Percentiles rank a stretch among this genome's conserved stretches.
phyloP scores from a whole-genome alignment of 164 flowering plant species.

The Magnolia changhungtana region DNA sequence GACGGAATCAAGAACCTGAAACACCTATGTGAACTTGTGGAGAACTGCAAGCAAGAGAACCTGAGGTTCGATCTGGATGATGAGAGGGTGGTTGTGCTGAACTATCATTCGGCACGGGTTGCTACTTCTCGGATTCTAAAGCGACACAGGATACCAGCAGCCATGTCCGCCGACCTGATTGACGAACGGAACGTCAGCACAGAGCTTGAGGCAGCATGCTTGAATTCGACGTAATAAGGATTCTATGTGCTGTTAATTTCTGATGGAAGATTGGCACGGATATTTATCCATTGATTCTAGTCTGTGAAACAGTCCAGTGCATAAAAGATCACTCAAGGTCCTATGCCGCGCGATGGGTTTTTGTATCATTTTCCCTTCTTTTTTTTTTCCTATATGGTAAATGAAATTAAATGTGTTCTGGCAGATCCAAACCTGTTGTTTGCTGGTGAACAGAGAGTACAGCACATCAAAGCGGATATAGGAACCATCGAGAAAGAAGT shows the following conservation, averaged over 20 bases:
- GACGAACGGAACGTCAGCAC: constrained; percentile 20
- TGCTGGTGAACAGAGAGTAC: too few species aligned
- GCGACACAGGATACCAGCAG: constrained; percentile 85
- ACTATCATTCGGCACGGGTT: constrained; percentile 52
- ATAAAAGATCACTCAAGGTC: background rate
- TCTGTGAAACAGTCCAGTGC: background rate
- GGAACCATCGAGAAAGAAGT: too few species aligned
- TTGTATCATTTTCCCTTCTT: background rate
- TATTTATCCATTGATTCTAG: background rate
- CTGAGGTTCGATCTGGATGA: constrained; percentile 90
- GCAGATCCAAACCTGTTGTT: too few species aligned
- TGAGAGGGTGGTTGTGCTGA: constrained; percentile 71
- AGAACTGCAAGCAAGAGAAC: constrained; percentile 45
- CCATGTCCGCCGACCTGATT: constrained; percentile 62
- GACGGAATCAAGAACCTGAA: constrained; percentile 69
- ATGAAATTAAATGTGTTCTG: too few species aligned
- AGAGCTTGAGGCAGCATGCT: constrained; percentile 19
- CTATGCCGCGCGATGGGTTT: background rate
- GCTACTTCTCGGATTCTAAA: constrained; percentile 75
- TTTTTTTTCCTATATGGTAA: too few species aligned
- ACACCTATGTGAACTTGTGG: constrained; percentile 70
- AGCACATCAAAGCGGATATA: too few species aligned
- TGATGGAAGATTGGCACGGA: background rate
- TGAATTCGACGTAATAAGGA: constrained; percentile 7
- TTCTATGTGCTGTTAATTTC: background rate